phyloP scores from a whole-genome alignment of 371 early-diverging fungal genomes.

The Saksenaea vasiformis region DNA sequence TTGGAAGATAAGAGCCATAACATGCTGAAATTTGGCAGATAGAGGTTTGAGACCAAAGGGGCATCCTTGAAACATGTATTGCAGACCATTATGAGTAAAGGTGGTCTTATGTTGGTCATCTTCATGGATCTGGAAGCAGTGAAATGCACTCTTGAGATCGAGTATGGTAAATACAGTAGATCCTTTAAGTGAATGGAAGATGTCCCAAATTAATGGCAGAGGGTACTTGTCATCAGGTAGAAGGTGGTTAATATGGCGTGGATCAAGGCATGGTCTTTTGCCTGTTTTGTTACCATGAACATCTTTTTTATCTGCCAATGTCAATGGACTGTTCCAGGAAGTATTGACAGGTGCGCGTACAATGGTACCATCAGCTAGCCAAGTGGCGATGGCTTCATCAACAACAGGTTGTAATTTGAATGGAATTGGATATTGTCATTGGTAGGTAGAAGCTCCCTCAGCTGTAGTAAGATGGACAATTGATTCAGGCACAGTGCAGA shows the following conservation, averaged over 20 bases:
- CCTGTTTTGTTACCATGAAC: slow-evolving; percentile 4
- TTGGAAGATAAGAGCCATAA: slow-evolving; percentile 9
- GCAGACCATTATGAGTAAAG: slow-evolving; percentile 7
- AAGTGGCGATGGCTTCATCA: slow-evolving; percentile 3
- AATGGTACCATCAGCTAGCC: slow-evolving; percentile 10
- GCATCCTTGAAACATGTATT: slow-evolving; percentile 7
- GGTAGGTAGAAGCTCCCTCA: background rate
- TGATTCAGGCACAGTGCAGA: slow-evolving; percentile 20
- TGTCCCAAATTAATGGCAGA: slow-evolving; percentile 5
- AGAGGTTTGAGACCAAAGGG: slow-evolving; percentile 16
- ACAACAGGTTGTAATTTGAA: background rate
- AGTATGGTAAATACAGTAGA: slow-evolving; percentile 13
- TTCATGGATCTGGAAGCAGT: slow-evolving; percentile 20
- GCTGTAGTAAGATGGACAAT: slow-evolving; percentile 11
- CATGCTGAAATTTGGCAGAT: slow-evolving; percentile 22
- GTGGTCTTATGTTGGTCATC: slow-evolving; percentile 13
- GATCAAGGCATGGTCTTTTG: slow-evolving; percentile 9
- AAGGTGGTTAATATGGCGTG: background rate
- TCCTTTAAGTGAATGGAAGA: background rate
- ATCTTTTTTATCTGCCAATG: slow-evolving; percentile 29
- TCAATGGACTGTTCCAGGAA: slow-evolving; percentile 25
- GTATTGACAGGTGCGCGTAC: slow-evolving; percentile 1
- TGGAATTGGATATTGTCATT: slow-evolving; percentile 16
- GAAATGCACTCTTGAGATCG: slow-evolving; percentile 23
- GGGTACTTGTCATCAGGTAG: slow-evolving; percentile 5